phyloP scores from a whole-genome alignment of 1,284 basidiomycete genomes.

The Wallemia ichthyophaga region DNA sequence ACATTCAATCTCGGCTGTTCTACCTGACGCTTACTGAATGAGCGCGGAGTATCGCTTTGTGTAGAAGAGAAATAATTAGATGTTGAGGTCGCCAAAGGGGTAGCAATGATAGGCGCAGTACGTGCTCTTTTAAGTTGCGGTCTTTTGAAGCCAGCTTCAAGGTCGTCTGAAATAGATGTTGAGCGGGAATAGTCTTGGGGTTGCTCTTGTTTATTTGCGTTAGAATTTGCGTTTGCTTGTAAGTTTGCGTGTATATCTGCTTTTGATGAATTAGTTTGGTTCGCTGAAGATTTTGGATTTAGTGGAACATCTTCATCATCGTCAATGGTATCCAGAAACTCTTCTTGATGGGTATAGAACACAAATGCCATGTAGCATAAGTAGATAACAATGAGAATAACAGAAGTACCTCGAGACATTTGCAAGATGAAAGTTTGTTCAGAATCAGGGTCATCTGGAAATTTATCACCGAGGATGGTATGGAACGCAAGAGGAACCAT shows the following conservation, averaged over 20 bases:
- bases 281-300: not conserved
- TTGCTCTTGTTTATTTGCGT: too few relatives aligned
- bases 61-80: conserved; percentile 10
- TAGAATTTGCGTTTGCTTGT: too few relatives aligned
- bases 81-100: conserved; percentile 7
- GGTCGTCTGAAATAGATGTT: not conserved
- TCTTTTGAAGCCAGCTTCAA: not conserved
- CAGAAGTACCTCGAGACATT: conserved; percentile 14
- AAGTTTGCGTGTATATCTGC: too few relatives aligned
- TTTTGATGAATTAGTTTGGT: too few relatives aligned
- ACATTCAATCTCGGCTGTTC: conserved; percentile 2
- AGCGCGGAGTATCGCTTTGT: conserved; percentile 4
- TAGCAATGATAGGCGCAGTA: conserved; percentile 11
- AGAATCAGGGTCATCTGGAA: conserved; percentile 5
- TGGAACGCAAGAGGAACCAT: conserved; percentile 41
- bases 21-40: not conserved
- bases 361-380: conserved; percentile 4
- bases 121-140: not conserved
- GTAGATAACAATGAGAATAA: conserved; percentile 17
- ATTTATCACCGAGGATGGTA: conserved; percentile 15
- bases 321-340: not conserved
- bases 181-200: too few relatives aligned
- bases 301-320: not conserved
- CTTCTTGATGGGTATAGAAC: not conserved
- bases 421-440: conserved; percentile 6